Conservation (phyloP, 2,329 filamentous ascomycete genomes). For the Hortaea werneckii region DNA sequence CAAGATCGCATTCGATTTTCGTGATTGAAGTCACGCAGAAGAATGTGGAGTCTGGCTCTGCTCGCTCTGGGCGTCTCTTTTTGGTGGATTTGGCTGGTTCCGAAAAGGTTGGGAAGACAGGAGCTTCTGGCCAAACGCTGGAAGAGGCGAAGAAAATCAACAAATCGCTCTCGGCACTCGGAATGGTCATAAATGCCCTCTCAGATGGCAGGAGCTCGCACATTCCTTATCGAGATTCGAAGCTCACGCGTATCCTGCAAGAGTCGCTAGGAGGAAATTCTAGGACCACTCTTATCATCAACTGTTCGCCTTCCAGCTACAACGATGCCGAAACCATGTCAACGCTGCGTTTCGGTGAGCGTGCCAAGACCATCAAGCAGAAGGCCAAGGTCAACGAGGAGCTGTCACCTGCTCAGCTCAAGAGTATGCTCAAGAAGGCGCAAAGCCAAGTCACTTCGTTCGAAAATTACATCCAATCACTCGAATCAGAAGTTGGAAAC, state of each 20-base stretch:
- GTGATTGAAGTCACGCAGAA: slow-evolving; percentile 96
- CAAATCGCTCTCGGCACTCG: slow-evolving; percentile 94
- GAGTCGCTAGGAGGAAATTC: slow-evolving; percentile 97
- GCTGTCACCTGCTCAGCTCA: slow-evolving; percentile 89
- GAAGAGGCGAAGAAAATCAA: slow-evolving; percentile 99
- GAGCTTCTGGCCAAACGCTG: slow-evolving; percentile 89
- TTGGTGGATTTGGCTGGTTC: slow-evolving; percentile 96
- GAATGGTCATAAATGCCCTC: slow-evolving; percentile 97
- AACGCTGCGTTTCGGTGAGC: slow-evolving; percentile 86
- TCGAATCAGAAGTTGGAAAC: slow-evolving; percentile 74
- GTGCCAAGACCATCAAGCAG: slow-evolving; percentile 98
- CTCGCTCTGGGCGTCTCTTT: slow-evolving; percentile 93
- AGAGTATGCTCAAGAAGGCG: slow-evolving; percentile 82
- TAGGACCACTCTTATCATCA: slow-evolving; percentile 95
- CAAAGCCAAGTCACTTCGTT: slow-evolving; percentile 83
- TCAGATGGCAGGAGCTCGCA: slow-evolving; percentile 96
- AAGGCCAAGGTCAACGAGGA: slow-evolving; percentile 99
- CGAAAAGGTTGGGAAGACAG: slow-evolving; percentile 97
- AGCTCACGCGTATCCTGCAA: slow-evolving; percentile 93
- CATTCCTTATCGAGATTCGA: slow-evolving; percentile 94
- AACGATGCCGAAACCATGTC: slow-evolving; percentile 92
- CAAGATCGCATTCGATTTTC: slow-evolving; percentile 95
- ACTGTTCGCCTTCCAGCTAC: slow-evolving; percentile 97
- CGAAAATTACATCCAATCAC: slow-evolving; percentile 69
- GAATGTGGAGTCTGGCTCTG: slow-evolving; percentile 90